Evolutionary conservation across 169 alveolate species (phyloP).

Genomic region (Cryptosporidium sp.): DNA sequence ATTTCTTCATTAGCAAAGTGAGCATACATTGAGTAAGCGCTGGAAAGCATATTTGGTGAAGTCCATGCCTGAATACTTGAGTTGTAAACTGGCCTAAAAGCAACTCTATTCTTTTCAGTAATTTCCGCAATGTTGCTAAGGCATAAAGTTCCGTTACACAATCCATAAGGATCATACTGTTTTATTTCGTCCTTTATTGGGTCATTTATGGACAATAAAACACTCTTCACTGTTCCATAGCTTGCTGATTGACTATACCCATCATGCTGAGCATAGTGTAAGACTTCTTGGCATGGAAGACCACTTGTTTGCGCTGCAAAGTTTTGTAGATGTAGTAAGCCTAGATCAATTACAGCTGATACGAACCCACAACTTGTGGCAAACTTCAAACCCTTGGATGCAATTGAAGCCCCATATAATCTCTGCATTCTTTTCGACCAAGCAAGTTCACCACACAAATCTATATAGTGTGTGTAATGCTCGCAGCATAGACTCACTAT

Average conservation of each 20-base stretch:
- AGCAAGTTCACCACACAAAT: conserved; percentile 33
- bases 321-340: conserved; percentile 57
- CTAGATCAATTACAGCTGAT: conserved; percentile 26
- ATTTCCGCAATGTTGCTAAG: conserved; percentile 52
- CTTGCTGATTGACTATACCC: conserved; percentile 33
- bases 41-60: conserved; percentile 23
- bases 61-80: conserved; percentile 45
- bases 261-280: conserved; percentile 43
- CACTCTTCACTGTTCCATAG: conserved; percentile 41
- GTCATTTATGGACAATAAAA: neutral
- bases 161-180: conserved; percentile 9
- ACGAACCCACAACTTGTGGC: conserved; percentile 21
- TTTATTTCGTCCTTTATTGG: neutral
- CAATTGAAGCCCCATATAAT: conserved; percentile 51
- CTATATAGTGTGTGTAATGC: conserved; percentile 55
- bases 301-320: conserved; percentile 70
- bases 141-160: conserved; percentile 65
- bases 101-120: conserved; percentile 28
- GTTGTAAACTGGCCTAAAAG: conserved; percentile 33
- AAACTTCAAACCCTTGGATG: conserved; percentile 58
- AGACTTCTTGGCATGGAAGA: conserved; percentile 61
- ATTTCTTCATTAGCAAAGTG: conserved; percentile 68
- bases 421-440: conserved; percentile 66
- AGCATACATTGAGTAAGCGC: neutral
- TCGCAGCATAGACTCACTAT: conserved; percentile 38